phyloP scores from a whole-genome alignment of 352 stramenopile genomes.

The Phytopythium chamaehyphon region DNA sequence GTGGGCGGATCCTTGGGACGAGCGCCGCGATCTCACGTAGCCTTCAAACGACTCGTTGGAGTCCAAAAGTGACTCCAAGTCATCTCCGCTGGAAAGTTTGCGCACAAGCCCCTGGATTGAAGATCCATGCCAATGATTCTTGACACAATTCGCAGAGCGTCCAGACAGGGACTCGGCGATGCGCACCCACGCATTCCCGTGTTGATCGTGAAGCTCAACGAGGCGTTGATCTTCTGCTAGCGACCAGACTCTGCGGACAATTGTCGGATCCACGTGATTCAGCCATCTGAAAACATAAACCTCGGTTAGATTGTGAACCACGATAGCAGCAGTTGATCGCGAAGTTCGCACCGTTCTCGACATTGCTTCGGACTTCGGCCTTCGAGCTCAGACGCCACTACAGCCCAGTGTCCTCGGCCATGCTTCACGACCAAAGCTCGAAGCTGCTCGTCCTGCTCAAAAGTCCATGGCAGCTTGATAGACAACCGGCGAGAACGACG shows the following conservation, averaged over 20 bases:
- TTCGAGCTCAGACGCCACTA: conserved; percentile 53
- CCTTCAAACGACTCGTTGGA: not conserved
- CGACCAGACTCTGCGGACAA: conserved; percentile 34
- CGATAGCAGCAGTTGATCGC: no score
- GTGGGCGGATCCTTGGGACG: not conserved
- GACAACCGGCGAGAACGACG: not conserved
- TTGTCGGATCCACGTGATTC: conserved; percentile 33
- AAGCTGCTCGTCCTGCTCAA: conserved; percentile 42
- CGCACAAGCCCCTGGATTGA: not conserved
- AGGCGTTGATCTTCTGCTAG: conserved; percentile 30
- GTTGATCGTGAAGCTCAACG: conserved; percentile 18
- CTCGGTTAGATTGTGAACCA: not conserved
- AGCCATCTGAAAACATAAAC: conserved; percentile 10
- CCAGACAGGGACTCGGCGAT: conserved; percentile 41
- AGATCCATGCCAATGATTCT: conserved; percentile 46
- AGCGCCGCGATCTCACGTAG: not conserved
- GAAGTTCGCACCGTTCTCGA: conserved; percentile 33
- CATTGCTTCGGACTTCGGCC: conserved; percentile 71
- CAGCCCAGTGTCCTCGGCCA: conserved; percentile 42
- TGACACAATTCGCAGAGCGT: conserved; percentile 47
- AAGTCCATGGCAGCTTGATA: conserved; percentile 25
- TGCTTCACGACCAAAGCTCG: conserved; percentile 30
- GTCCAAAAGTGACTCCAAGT: not conserved
- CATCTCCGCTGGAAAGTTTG: not conserved
- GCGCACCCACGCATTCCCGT: conserved; percentile 44